A percentile compares a stretch with the other conserved stretches of the same genome.
Conservation (phyloP, 805 yeast genomes). For the Sugiyamaella americana region DNA sequence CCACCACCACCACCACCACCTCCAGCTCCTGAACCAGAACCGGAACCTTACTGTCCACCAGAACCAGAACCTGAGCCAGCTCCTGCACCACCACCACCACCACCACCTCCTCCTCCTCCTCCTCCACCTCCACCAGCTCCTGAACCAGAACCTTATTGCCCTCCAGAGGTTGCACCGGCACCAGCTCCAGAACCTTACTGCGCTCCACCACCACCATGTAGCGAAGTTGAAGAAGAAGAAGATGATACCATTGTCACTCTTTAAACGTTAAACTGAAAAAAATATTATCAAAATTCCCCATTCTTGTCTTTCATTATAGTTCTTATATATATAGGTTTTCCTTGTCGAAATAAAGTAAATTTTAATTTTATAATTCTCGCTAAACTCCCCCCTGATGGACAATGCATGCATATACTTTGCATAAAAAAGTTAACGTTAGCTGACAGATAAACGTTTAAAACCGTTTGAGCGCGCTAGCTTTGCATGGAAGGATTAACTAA, state of each 20-base stretch:
- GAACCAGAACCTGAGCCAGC: neutral
- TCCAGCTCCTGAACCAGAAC: neutral
- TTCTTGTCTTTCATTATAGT: neutral
- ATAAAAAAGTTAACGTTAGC: too few species aligned
- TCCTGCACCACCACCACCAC: conserved; percentile 9
- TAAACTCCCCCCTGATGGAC: neutral
- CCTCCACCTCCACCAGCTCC: conserved; percentile 8
- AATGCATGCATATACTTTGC: too few species aligned
- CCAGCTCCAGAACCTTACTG: conserved; percentile 3
- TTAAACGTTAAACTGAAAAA: neutral
- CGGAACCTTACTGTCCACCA: neutral
- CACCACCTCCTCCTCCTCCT: conserved; percentile 10
- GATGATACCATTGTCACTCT: neutral
- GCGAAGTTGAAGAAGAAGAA: neutral
- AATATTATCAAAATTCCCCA: neutral
- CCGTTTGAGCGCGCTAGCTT: too few species aligned
- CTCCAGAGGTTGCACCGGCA: conserved; percentile 6
- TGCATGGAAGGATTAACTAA: too few species aligned
- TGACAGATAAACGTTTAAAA: too few species aligned
- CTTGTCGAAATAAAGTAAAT: neutral
- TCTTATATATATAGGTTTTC: neutral
- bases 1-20: conserved; percentile 11
- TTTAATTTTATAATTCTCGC: neutral
- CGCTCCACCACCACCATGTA: neutral
- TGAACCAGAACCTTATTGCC: conserved; percentile 7